Evolutionary conservation across 768 basidiomycete genomes (phyloP), one percentile per base, ranked within the genome.

Genomic region (Rubroboletus satanas): DNA sequence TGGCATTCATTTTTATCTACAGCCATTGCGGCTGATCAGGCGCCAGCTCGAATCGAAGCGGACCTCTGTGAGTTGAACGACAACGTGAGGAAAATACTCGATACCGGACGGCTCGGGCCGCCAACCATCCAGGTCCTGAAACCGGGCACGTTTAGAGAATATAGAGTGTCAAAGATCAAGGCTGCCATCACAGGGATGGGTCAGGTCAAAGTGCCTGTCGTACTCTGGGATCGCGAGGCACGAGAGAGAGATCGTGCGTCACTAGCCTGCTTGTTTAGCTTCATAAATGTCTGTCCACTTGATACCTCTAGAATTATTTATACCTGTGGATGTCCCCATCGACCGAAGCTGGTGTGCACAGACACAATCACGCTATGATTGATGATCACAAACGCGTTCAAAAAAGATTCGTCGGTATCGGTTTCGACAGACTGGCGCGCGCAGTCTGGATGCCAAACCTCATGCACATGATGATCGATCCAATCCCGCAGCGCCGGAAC

Each of bases 131-230:
- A 62, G 21, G 21, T 65, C 37, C 10, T 63, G 15, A 50, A 51
- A 45, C 45, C 43, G 7, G 58, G 64, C 23, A 65, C 64, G 17
- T 65, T 65, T 21, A 48, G 51, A 14, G 61, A 65, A 31, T 65
- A 58, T 21, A 51, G 58, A 21, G 21, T 32, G 8, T 8, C 41
- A 10, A 62, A 52, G 32, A 45, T 58, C 52, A 41, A 56, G 37
- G 38, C 49, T 0, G 23, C 54, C 32, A 45, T 44, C 26, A 55
- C 48, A 3, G 61, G 61, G 14, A 35, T 58, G 0, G 56, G 61
- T 10, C 58, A 65, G 17, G 47, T 64, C 44, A 61, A 60, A n/a
- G 58, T 61, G 6, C 58, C 63, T 4, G 54, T 48, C 44, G 61
- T 66, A 3, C 54, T 66, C 21, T 56, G 56, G 46, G 58, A 66